Evolutionary conservation across 202 grass and related monocot genomes (phyloP), one percentile per base, ranked within the genome.

Genomic region (Carex sylvatica): DNA sequence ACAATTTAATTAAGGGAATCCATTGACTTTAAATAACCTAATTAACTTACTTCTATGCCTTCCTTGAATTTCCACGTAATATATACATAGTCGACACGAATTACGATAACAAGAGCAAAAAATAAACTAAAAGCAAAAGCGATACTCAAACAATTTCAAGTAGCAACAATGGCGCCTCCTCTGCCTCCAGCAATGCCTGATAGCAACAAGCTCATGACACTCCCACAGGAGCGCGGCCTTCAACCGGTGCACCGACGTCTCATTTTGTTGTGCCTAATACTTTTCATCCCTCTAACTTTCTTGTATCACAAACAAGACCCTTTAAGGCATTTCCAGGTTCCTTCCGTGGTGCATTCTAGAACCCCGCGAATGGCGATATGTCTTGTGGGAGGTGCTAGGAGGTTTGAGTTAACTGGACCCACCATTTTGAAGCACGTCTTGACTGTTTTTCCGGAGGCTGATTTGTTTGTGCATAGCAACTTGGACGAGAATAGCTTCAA

Each of bases 351-450:
- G 11, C 26, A 69, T 70, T 22, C 36, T 70, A 11, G 36, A 2
- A 22, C 3, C 7, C 22, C 67, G 3, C 19, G 11, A 0, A 11
- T 49, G 10, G 95, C 95, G 7, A 87, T 97, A 9, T 97, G 90
- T 80, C 84, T 97, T 19, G 92, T 97, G 2, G 94, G 94, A 64
- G 94, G 87, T 1, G 92, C 92, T n/a, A 81, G 94, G 67, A 82
- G 94, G 87, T 94, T 97, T 77, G 95, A 97, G 87, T 87, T 97
- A 54, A 97, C 95, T 11, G 90, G 95, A 0, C 90, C 92, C 3
- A 92, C 95, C 81, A 91, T 97, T 83, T 59, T 90, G 70, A 89
- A 86, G 80, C 83, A 94, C 81, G 26, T 97, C 11, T 68, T 97
- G 23, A 31, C 28, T 12, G 16, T 67, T 18, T 44, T 24, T 9